Evolutionary conservation across 1,284 basidiomycete species (phyloP).

Genomic region (Malassezia dermatis): DNA sequence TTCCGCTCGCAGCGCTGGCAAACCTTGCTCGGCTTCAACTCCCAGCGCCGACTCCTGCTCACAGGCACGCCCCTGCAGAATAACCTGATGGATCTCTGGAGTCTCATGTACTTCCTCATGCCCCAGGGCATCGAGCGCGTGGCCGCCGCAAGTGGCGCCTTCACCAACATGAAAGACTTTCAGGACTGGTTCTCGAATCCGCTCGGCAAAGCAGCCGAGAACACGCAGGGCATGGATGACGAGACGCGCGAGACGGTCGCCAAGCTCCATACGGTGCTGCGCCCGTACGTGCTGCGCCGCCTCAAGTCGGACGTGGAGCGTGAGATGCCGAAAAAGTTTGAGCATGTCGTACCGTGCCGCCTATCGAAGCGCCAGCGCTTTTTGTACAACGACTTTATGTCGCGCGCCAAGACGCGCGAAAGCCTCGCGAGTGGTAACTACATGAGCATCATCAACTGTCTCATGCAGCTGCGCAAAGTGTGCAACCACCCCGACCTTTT

Average conservation of each 20-base stretch:
- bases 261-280: constrained; percentile 81
- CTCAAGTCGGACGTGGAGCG: constrained; percentile 93
- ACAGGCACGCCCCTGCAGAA: constrained; percentile 94
- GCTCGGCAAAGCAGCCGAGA: constrained; percentile 84
- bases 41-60: constrained; percentile 71
- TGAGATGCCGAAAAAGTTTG: constrained; percentile 86
- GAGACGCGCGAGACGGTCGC: constrained; percentile 76
- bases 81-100: constrained; percentile 90
- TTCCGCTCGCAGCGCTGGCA: constrained; percentile 93
- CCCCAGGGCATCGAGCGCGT: constrained; percentile 56
- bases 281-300: constrained; percentile 85
- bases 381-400: constrained; percentile 98
- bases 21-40: constrained; percentile 83
- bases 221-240: constrained; percentile 66
- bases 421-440: constrained; percentile 76
- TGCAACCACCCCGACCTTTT: constrained; percentile 94
- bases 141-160: constrained; percentile 56
- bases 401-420: constrained; percentile 72
- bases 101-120: constrained; percentile 88
- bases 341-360: constrained; percentile 82
- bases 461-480: constrained; percentile 70
- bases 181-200: constrained; percentile 84
- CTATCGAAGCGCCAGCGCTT: constrained; percentile 90
- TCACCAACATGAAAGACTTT: constrained; percentile 87
- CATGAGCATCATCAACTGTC: constrained; percentile 74